Evolutionary conservation across 2,329 filamentous ascomycete species (phyloP), one percentile per base, ranked within the genome.

Genomic region (Fusarium concolor): DNA sequence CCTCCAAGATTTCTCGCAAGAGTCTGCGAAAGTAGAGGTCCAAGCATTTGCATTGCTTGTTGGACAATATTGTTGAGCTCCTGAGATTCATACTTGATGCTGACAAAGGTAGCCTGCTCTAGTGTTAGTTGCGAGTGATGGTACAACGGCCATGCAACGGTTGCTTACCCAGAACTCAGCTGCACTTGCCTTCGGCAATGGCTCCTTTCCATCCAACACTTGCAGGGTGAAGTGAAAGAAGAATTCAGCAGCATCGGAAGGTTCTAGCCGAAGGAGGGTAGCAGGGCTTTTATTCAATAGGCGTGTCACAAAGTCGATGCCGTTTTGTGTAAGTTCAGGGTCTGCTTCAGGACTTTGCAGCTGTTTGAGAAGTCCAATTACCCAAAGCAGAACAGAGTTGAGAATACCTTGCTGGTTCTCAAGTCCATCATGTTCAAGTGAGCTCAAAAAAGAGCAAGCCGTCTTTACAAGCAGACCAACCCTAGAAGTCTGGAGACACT

Each of bases 211-310:
- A 42, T 89, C 85, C 9, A 96, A 80, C 10, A 92, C 89, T 70
- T 87, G 86, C 14, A 96, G 80, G 0, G 89, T 86, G 72, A 95
- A 94, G 53, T 89, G 79, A 72, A 96, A 91, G 62, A 93, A 85
- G 70, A 85, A 87, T 60, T 91, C 88, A 2, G 91, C 82, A 12
- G 85, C 82, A 2, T 85, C 83, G 12, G 83, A 76, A 6, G 87
- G 83, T 51, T 89, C 85, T 10, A 87, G 79, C 7, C 77, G 79
- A 47, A 93, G 83, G 6, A 95, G 79, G 10, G 90, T 82, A n/a
- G 83, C 80, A 1, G 89, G 83, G 56, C 89, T 86, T 56, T 86
- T 87, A 11, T 83, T 82, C 62, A 92, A 80, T 51, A 93, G 81
- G 26, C 87, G 87, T 55, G 87, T 86, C 10, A 91, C 81, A 60